Conservation (phyloP, 2,329 filamentous ascomycete genomes). For the Hirsutella minnesotensis region DNA sequence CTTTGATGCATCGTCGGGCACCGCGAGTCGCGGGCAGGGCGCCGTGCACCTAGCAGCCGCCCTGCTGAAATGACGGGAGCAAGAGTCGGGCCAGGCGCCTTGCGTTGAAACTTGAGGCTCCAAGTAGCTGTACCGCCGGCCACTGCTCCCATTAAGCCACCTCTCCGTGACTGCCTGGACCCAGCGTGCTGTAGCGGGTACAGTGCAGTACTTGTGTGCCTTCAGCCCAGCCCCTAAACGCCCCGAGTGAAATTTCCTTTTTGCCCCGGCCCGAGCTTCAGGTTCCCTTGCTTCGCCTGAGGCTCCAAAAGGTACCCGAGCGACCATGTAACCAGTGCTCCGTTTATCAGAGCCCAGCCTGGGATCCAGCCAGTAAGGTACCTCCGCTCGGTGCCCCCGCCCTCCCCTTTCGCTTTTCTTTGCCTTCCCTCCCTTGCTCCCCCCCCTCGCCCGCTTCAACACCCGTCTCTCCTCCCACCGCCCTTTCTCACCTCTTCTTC, state of each 20-base stretch:
- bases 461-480: neutral
- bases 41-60: too few relatives aligned
- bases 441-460: constrained; percentile 6
- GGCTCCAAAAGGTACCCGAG: neutral
- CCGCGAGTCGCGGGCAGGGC: too few relatives aligned
- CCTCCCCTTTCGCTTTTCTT: constrained; percentile 5
- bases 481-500: neutral
- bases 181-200: too few relatives aligned
- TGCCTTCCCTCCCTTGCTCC: constrained; percentile 4
- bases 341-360: too few relatives aligned
- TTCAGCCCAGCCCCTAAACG: neutral
- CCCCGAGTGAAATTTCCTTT: neutral
- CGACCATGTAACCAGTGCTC: neutral
- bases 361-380: neutral
- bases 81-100: too few relatives aligned
- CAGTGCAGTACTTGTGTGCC: neutral
- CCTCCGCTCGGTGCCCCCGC: constrained; percentile 1
- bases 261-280: constrained; percentile 4
- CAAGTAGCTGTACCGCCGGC: too few relatives aligned
- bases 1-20: too few relatives aligned
- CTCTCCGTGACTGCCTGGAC: too few relatives aligned
- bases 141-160: too few relatives aligned
- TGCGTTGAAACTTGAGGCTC: too few relatives aligned
- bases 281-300: constrained; percentile 2
- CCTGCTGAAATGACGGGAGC: too few relatives aligned